These are phyloP conservation scores for Colletotrichum aenigma DNA, from an alignment of 2,329 filamentous ascomycete genomes.

Conservation along the genomic window DNA sequence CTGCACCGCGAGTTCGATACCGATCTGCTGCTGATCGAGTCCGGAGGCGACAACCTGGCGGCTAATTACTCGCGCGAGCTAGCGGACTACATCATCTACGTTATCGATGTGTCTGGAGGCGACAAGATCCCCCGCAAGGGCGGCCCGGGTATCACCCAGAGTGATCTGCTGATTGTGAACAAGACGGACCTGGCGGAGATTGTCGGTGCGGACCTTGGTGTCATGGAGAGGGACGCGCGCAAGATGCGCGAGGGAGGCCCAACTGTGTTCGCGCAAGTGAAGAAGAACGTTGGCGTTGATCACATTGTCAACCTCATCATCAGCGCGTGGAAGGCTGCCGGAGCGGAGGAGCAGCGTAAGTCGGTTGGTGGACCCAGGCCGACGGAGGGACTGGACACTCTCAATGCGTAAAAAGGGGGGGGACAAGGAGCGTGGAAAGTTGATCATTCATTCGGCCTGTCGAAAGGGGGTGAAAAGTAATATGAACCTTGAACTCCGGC, in stretches of 20 bases:
- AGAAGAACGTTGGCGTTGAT: slow-evolving; percentile 82
- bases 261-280: slow-evolving; percentile 97
- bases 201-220: slow-evolving; percentile 85
- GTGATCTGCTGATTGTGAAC: slow-evolving; percentile 91
- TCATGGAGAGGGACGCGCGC: slow-evolving; percentile 94
- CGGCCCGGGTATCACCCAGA: slow-evolving; percentile 95
- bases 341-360: slow-evolving; percentile 68
- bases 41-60: slow-evolving; percentile 93
- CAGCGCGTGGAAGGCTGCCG: slow-evolving; percentile 91
- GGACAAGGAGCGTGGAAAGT: neutral
- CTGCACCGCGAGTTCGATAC: slow-evolving; percentile 80
- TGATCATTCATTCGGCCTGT: neutral
- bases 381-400: slow-evolving; percentile 58
- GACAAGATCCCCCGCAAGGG: slow-evolving; percentile 98
- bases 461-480: neutral
- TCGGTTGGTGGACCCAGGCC: slow-evolving; percentile 60
- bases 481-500: slow-evolving; percentile 4
- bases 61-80: slow-evolving; percentile 96
- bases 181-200: slow-evolving; percentile 94
- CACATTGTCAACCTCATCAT: slow-evolving; percentile 88
- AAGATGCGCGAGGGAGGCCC: slow-evolving; percentile 96
- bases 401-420: slow-evolving; percentile 27
- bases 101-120: slow-evolving; percentile 94
- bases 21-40: slow-evolving; percentile 92
- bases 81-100: slow-evolving; percentile 97